Evolutionary conservation across 2,329 filamentous ascomycete genomes (phyloP).

Genomic region (Exserohilum rostratum): DNA sequence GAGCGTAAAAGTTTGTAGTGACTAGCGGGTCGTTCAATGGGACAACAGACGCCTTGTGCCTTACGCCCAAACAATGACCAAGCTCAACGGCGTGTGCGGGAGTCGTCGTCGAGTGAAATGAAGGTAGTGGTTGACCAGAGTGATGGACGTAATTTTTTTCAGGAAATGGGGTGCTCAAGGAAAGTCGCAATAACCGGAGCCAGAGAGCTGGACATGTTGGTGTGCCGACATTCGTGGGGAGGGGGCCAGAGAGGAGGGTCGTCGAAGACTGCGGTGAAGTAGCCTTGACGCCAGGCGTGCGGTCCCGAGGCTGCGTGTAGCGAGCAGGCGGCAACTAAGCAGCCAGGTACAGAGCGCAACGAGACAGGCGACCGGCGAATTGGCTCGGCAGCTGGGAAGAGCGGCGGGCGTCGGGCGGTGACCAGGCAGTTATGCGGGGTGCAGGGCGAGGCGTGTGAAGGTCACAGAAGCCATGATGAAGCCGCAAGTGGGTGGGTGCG

Average conservation of each 20-base stretch:
- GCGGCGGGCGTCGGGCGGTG: slow-evolving; percentile 17
- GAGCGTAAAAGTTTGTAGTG: not conserved
- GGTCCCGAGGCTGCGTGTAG: slow-evolving; percentile 15
- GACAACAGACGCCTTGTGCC: slow-evolving; percentile 1
- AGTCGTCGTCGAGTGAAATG: slow-evolving; percentile 34
- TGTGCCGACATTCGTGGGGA: slow-evolving; percentile 52
- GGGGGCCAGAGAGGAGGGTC: slow-evolving; percentile 21
- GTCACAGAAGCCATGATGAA: slow-evolving; percentile 21
- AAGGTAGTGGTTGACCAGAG: slow-evolving; percentile 38
- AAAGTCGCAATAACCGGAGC: slow-evolving; percentile 55
- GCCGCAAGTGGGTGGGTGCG: slow-evolving; percentile 19
- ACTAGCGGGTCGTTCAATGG: slow-evolving; percentile 1
- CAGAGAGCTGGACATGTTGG: slow-evolving; percentile 58
- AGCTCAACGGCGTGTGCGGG: slow-evolving; percentile 32
- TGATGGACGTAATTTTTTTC: slow-evolving; percentile 38
- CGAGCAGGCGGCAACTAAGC: slow-evolving; percentile 16
- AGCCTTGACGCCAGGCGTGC: slow-evolving; percentile 22
- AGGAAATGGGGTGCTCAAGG: slow-evolving; percentile 59
- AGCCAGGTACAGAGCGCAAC: slow-evolving; percentile 13
- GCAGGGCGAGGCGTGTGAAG: slow-evolving; percentile 20
- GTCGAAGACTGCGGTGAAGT: slow-evolving; percentile 18
- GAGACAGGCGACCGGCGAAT: slow-evolving; percentile 23
- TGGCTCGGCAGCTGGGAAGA: slow-evolving; percentile 19
- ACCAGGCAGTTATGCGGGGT: slow-evolving; percentile 18
- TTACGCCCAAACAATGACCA: slow-evolving; percentile 24